phyloP scores from a whole-genome alignment of 1,139 yeast species.

The Geotrichum aggregatum region DNA sequence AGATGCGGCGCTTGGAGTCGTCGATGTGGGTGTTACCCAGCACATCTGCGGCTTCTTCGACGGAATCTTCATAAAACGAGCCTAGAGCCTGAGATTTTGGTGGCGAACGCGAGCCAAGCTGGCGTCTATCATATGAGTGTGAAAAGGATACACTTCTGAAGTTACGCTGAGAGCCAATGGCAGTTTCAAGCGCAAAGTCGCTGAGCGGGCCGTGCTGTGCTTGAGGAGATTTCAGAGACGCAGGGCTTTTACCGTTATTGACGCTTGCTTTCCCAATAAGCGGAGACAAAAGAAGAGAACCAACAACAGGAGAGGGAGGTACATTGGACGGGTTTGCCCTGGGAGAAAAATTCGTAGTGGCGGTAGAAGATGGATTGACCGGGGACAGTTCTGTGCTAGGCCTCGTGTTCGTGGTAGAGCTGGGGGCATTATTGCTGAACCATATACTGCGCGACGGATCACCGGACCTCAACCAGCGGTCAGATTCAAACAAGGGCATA shows the following conservation, averaged over 20 bases:
- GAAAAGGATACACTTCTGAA: constrained; percentile 19
- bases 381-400: background rate
- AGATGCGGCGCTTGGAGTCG: constrained; percentile 1
- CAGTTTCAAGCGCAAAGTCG: constrained; percentile 9
- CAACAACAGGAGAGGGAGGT: constrained; percentile 8
- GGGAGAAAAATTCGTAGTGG: constrained; percentile 6
- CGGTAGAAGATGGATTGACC: constrained; percentile 1
- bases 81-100: constrained; percentile 1
- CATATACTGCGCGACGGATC: constrained; percentile 14
- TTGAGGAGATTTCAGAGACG: background rate
- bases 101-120: constrained; percentile 8
- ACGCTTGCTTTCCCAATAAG: background rate
- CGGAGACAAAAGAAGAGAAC: constrained; percentile 1
- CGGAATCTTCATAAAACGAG: constrained; percentile 9
- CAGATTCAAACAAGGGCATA: constrained; percentile 8
- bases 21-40: constrained; percentile 8
- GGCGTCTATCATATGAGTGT: constrained; percentile 8
- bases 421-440: background rate
- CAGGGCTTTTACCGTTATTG: background rate
- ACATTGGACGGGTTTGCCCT: background rate
- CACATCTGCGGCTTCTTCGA: constrained; percentile 9
- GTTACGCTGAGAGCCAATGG: constrained; percentile 14
- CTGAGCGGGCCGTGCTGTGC: background rate
- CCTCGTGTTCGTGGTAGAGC: constrained; percentile 1
- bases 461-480: constrained; percentile 16